phyloP scores from a whole-genome alignment of 2,329 filamentous ascomycete species.

The Colletotrichum tofieldiae region DNA sequence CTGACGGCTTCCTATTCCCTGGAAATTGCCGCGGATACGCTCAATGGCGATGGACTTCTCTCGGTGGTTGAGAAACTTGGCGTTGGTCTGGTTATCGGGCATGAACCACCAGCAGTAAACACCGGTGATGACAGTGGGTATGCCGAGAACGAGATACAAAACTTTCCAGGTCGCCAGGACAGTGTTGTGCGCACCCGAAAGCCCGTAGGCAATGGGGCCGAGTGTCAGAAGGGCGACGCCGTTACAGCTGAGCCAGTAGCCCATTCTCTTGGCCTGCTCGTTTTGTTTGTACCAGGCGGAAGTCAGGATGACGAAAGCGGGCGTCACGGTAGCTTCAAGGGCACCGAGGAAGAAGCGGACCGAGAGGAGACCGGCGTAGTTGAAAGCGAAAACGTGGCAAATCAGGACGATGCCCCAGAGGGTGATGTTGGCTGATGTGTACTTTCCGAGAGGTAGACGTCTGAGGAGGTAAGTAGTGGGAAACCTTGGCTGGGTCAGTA shows the following conservation, averaged over 20 bases:
- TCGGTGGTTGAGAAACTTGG: constrained; percentile 69
- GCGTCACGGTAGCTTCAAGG: constrained; percentile 48
- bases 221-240: constrained; percentile 44
- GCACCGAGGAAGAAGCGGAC: constrained; percentile 47
- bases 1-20: constrained; percentile 66
- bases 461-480: constrained; percentile 55
- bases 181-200: constrained; percentile 41
- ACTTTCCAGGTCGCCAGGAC: constrained; percentile 45
- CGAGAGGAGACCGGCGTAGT: constrained; percentile 45
- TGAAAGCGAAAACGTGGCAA: constrained; percentile 44
- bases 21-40: constrained; percentile 63
- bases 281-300: constrained; percentile 49
- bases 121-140: constrained; percentile 47
- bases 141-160: constrained; percentile 50
- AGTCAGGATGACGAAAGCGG: constrained; percentile 47
- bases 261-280: constrained; percentile 52
- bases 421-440: constrained; percentile 54
- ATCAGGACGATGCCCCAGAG: constrained; percentile 57
- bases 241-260: constrained; percentile 46
- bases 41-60: constrained; percentile 68
- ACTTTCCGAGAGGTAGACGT: constrained; percentile 53
- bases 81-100: constrained; percentile 71
- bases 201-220: constrained; percentile 46
- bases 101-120: constrained; percentile 52
- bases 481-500: constrained; percentile 45